Conservation (phyloP, 2,329 filamentous ascomycete genomes). For the Tympanopsis confertula region DNA sequence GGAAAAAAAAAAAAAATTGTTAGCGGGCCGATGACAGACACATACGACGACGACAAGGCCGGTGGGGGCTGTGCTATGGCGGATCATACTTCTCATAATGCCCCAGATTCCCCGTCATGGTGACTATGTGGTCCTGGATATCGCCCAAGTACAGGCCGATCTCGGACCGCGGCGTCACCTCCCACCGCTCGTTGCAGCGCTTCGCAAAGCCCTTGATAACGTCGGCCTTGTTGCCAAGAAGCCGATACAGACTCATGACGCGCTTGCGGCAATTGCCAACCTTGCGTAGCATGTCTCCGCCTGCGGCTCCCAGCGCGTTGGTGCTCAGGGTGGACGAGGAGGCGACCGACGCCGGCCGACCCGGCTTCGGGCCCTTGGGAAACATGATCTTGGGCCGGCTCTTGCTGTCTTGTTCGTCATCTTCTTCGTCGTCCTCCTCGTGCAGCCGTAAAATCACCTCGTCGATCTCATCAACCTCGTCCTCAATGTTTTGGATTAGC, state of each 20-base stretch:
- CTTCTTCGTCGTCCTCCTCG: slow-evolving; percentile 29
- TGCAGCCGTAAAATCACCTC: slow-evolving; percentile 80
- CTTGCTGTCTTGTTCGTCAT: slow-evolving; percentile 22
- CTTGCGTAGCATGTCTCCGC: slow-evolving; percentile 77
- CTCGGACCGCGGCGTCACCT: slow-evolving; percentile 85
- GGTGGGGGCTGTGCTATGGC: background rate
- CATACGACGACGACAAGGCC: background rate
- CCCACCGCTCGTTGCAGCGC: slow-evolving; percentile 94
- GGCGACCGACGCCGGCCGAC: slow-evolving; percentile 9
- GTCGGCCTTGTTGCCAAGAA: slow-evolving; percentile 93
- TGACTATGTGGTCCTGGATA: slow-evolving; percentile 98
- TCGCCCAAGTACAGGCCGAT: slow-evolving; percentile 96
- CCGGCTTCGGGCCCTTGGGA: slow-evolving; percentile 17
- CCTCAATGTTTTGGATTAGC: slow-evolving; percentile 82
- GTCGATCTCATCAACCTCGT: slow-evolving; percentile 95
- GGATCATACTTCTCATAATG: slow-evolving; percentile 83
- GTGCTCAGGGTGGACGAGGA: background rate
- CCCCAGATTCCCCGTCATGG: slow-evolving; percentile 90
- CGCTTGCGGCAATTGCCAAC: slow-evolving; percentile 93
- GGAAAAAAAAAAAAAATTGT: background rate
- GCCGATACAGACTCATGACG: slow-evolving; percentile 87
- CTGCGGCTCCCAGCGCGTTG: slow-evolving; percentile 9
- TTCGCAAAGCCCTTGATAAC: slow-evolving; percentile 99
- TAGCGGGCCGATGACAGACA: background rate
- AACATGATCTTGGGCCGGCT: slow-evolving; percentile 17